Evolutionary conservation across 2,329 filamentous ascomycete genomes (phyloP), one percentile per base, ranked within the genome.

Genomic region (Ophiostoma himal-ulmi): DNA sequence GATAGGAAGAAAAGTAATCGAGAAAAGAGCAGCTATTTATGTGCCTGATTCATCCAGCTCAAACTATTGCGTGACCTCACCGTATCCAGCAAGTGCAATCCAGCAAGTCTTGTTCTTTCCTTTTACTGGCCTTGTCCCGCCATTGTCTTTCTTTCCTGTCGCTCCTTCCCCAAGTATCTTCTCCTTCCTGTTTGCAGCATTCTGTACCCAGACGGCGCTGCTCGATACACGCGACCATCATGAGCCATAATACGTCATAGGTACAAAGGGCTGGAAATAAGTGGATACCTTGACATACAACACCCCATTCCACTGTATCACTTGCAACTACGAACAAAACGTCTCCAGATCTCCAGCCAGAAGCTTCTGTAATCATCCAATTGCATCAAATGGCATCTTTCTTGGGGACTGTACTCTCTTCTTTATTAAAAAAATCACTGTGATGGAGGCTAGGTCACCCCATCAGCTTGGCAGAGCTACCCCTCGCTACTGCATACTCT

Each of bases 201-300:
- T 39, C 30, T 65, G 62, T 36, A 20, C 34, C 34, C 17, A 39
- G 70, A 69, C 65, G 36, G 54, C 70, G 68, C 68, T 34, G n/a
- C 30, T 52, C 41, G 52, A 71, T 68, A 71, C 69, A 70, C 62
- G 36, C 60, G 14, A 57, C 57, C 26, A 30, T 14, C n/a, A 30
- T 36, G 26, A 62, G 62, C 20, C 65, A 48, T 30, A 67, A 72
- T 70, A 73, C 72, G 72, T 73, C 72, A 73, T 73, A 70, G 68
- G 69, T 57, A 66, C 68, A 64, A 64, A 64, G 60, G 52, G 52
- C 26, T 7, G 62, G 13, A 13, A 37, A 37, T n/a, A 39, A 65
- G 62, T 37, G 62, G 62, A 36, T 20, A 37, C 14, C 17, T n/a
- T 11, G 22, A 26, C 62, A 17, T 65, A 34, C 36, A 37, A 36